Evolutionary conservation across 2,329 filamentous ascomycete genomes (phyloP).

Genomic region (Trichoderma koningii): DNA sequence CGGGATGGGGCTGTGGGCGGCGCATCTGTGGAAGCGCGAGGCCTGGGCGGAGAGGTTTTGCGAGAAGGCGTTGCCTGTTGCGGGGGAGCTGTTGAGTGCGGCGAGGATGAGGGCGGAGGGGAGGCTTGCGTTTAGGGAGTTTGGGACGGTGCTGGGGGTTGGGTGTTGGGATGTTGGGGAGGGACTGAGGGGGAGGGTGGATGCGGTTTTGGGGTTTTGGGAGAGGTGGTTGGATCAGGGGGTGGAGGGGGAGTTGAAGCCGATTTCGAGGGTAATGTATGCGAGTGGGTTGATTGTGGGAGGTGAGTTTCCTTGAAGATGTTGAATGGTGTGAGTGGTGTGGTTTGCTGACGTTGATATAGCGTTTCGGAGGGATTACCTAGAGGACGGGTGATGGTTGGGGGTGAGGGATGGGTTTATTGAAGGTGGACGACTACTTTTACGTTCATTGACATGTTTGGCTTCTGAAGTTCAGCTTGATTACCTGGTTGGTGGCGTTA

Average conservation of each 20-base stretch:
- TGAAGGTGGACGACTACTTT: too few relatives aligned
- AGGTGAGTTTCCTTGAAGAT: slow-evolving; percentile 44
- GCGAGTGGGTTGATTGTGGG: slow-evolving; percentile 57
- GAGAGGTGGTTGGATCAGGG: slow-evolving; percentile 37
- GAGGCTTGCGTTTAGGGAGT: slow-evolving; percentile 56
- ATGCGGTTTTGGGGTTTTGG: slow-evolving; percentile 41
- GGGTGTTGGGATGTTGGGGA: slow-evolving; percentile 44
- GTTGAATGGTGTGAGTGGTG: too few relatives aligned
- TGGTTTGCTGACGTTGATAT: slow-evolving; percentile 1
- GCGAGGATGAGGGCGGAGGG: slow-evolving; percentile 32
- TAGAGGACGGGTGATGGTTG: slow-evolving; percentile 1
- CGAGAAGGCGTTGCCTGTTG: slow-evolving; percentile 35
- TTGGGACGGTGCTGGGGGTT: slow-evolving; percentile 55
- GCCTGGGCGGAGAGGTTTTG: slow-evolving; percentile 50
- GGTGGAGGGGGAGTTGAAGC: slow-evolving; percentile 46
- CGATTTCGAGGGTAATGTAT: slow-evolving; percentile 61
- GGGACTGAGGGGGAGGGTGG: slow-evolving; percentile 34
- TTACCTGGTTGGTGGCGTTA: too few relatives aligned
- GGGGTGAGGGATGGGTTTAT: not conserved
- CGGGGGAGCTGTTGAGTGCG: slow-evolving; percentile 32
- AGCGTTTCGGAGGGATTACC: slow-evolving; percentile 25
- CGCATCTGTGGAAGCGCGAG: slow-evolving; percentile 53
- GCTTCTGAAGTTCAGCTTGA: too few relatives aligned
- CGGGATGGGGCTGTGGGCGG: slow-evolving; percentile 61
- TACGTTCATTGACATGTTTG: too few relatives aligned